Conservation (phyloP, 257 asterid species). For the Ocimum tenuiflorum region DNA sequence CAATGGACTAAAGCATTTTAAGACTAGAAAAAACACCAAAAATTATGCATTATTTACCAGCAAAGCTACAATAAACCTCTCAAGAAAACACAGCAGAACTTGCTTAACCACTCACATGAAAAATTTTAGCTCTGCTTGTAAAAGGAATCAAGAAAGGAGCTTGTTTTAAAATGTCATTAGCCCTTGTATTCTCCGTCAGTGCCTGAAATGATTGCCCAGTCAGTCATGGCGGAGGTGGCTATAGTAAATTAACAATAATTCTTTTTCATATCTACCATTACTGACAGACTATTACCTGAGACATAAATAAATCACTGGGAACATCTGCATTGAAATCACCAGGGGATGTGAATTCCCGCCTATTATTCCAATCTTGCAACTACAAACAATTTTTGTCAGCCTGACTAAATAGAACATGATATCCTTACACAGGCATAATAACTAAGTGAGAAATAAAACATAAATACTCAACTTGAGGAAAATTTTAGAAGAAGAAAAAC, state of each 20-base stretch:
- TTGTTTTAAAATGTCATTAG: slow-evolving; percentile 70
- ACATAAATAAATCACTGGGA: slow-evolving; percentile 67
- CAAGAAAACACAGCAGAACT: slow-evolving; percentile 9
- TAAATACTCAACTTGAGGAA: slow-evolving; percentile 14
- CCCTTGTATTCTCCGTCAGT: slow-evolving; percentile 68
- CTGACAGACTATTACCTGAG: slow-evolving; percentile 54
- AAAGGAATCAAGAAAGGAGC: slow-evolving; percentile 98
- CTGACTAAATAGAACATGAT: slow-evolving; percentile 2
- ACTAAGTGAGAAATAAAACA: slow-evolving; percentile 6
- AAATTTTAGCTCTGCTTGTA: slow-evolving; percentile 88
- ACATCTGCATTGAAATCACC: slow-evolving; percentile 95
- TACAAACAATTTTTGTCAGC: slow-evolving; percentile 31
- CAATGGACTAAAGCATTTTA: neutral
- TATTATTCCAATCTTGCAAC: slow-evolving; percentile 98
- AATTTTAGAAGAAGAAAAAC: neutral
- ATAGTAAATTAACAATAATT: neutral
- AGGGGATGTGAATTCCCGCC: slow-evolving; percentile 82
- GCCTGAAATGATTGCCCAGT: slow-evolving; percentile 47
- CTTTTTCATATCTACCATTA: slow-evolving; percentile 1
- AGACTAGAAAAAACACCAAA: neutral
- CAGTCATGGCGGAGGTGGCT: neutral
- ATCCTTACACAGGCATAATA: neutral
- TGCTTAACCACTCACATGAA: slow-evolving; percentile 55
- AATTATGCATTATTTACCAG: slow-evolving; percentile 1
- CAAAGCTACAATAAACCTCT: slow-evolving; percentile 6